These are phyloP conservation scores for Cercophora newfieldiana DNA, from an alignment of 495 filamentous ascomycete genomes.

Conservation along the genomic window DNA sequence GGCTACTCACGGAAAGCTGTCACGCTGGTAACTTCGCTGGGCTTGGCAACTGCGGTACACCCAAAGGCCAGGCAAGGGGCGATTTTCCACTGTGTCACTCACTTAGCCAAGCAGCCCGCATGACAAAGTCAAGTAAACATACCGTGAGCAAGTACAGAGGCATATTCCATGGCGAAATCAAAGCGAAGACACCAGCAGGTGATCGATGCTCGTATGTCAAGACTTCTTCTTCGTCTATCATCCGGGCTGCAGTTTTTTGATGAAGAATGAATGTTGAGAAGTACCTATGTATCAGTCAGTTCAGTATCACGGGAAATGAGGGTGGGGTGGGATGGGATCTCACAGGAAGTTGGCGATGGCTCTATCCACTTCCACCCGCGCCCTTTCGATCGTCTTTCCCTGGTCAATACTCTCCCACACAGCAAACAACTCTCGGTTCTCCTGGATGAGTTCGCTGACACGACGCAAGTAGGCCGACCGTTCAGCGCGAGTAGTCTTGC, in stretches of 20 bases:
- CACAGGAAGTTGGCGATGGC: slow-evolving; percentile 32
- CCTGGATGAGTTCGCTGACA: slow-evolving; percentile 25
- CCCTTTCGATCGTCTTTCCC: slow-evolving; percentile 31
- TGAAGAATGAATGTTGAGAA: slow-evolving; percentile 35
- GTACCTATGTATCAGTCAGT: slow-evolving; percentile 18
- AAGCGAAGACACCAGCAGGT: slow-evolving; percentile 29
- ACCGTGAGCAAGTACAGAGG: slow-evolving; percentile 30
- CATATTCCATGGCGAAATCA: slow-evolving; percentile 37
- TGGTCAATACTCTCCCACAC: slow-evolving; percentile 37
- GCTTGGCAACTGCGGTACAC: slow-evolving; percentile 32
- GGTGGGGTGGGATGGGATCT: background rate
- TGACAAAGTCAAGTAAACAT: background rate
- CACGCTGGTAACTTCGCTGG: slow-evolving; percentile 39
- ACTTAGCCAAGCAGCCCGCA: background rate
- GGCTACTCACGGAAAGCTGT: slow-evolving; percentile 52
- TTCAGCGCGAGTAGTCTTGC: slow-evolving; percentile 25
- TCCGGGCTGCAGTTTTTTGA: slow-evolving; percentile 28
- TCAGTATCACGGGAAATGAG: background rate
- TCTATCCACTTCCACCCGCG: slow-evolving; percentile 28
- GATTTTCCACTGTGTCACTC: slow-evolving; percentile 25
- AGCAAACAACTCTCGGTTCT: slow-evolving; percentile 29
- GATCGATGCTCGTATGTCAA: slow-evolving; percentile 34
- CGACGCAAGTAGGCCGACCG: slow-evolving; percentile 24
- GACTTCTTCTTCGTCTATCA: slow-evolving; percentile 26
- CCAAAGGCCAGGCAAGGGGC: slow-evolving; percentile 34